phyloP scores from a whole-genome alignment of 495 filamentous ascomycete genomes.

The Aspergillus funiculosus region DNA sequence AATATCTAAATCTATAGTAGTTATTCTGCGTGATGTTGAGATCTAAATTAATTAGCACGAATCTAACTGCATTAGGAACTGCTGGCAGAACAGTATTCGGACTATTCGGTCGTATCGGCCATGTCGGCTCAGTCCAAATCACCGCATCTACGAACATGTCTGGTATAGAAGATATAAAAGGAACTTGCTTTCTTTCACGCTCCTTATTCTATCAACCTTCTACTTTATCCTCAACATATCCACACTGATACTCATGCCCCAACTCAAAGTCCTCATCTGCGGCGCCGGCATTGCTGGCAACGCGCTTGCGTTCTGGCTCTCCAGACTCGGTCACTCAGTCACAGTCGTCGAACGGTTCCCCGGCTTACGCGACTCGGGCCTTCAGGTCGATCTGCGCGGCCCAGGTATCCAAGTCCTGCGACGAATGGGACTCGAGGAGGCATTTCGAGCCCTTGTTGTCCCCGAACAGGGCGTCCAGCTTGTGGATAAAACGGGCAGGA shows the following conservation, averaged over 20 bases:
- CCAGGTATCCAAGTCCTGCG: slow-evolving; percentile 33
- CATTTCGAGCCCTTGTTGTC: slow-evolving; percentile 19
- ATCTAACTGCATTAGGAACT: too few relatives aligned
- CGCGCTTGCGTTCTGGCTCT: slow-evolving; percentile 38
- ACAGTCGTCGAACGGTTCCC: slow-evolving; percentile 38
- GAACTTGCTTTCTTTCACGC: too few relatives aligned
- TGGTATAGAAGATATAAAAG: too few relatives aligned
- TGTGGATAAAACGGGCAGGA: slow-evolving; percentile 25
- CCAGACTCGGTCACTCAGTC: slow-evolving; percentile 25
- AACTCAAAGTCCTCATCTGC: slow-evolving; percentile 41
- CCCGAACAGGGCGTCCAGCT: slow-evolving; percentile 32
- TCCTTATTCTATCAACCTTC: too few relatives aligned
- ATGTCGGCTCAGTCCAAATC: too few relatives aligned
- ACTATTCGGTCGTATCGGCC: too few relatives aligned
- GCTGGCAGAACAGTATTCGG: too few relatives aligned
- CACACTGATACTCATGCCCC: slow-evolving; percentile 21
- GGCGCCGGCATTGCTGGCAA: slow-evolving; percentile 39
- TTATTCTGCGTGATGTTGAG: too few relatives aligned
- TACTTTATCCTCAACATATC: too few relatives aligned
- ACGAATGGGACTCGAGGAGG: slow-evolving; percentile 35
- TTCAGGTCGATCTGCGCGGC: slow-evolving; percentile 37
- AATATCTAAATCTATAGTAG: too few relatives aligned
- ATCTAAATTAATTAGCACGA: too few relatives aligned
- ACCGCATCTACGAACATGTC: too few relatives aligned
- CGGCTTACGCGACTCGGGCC: slow-evolving; percentile 29